phyloP scores from a whole-genome alignment of 2,329 filamentous ascomycete genomes.

The Microdochium bolleyi region DNA sequence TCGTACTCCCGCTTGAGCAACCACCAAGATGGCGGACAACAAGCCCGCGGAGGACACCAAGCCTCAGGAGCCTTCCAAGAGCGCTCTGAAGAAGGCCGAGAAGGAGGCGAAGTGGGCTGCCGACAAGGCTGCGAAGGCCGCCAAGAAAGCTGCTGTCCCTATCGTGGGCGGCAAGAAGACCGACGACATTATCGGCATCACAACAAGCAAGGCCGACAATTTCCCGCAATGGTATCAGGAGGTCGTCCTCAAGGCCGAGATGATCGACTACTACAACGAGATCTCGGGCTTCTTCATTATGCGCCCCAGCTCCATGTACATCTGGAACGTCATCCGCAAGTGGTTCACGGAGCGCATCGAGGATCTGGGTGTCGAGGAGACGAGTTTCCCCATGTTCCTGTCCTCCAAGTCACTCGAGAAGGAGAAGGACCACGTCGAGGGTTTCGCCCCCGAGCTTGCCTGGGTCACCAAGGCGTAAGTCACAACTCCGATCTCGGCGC shows the following conservation, averaged over 20 bases:
- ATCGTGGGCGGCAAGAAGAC: conserved; percentile 51
- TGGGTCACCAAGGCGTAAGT: conserved; percentile 79
- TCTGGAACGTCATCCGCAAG: conserved; percentile 58
- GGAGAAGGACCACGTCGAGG: conserved; percentile 96
- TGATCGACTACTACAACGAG: conserved; percentile 85
- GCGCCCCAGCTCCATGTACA: conserved; percentile 61
- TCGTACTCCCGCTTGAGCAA: conserved; percentile 2
- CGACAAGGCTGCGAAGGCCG: conserved; percentile 54
- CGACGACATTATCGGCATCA: conserved; percentile 78
- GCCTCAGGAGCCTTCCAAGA: conserved; percentile 43
- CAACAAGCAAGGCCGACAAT: conserved; percentile 75
- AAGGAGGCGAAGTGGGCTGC: conserved; percentile 54
- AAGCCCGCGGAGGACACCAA: conserved; percentile 3
- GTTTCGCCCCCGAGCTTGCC: conserved; percentile 89
- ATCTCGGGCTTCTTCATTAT: conserved; percentile 97
- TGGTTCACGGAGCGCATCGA: conserved; percentile 74
- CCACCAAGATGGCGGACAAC: conserved; percentile 15
- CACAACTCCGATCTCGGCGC: conserved; percentile 1
- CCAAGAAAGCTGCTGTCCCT: conserved; percentile 44
- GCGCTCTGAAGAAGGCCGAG: conserved; percentile 57
- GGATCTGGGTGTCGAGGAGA: conserved; percentile 86
- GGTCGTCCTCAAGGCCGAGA: conserved; percentile 90
- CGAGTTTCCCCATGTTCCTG: conserved; percentile 94
- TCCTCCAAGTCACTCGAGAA: conserved; percentile 78
- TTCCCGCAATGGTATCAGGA: conserved; percentile 97